Evolutionary conservation across 2,329 filamentous ascomycete genomes (phyloP), one percentile per base, ranked within the genome.

Genomic region (Aspergillus pseudotamarii): DNA sequence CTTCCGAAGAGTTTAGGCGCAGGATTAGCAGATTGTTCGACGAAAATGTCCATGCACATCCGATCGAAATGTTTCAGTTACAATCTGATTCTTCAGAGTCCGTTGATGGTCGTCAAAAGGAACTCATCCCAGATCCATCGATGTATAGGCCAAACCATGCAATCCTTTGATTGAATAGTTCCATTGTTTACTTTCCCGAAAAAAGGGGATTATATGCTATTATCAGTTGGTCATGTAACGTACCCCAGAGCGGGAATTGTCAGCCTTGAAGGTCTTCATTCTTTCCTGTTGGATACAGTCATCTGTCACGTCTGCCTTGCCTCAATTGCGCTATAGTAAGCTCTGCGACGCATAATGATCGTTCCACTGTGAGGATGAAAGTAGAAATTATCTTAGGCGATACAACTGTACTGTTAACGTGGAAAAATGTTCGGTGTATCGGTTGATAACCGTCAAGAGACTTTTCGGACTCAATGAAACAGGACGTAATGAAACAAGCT

Each of bases 21-120:
- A 70, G 63, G 43, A 71, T 76, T 60, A 76, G 74, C 66, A 68
- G 68, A 56, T 68, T 76, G 4, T 74, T 76, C 57, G 75, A 76
- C 56, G 74, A 76, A 16, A 73, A 66, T 53, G 65, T 74, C 26
- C 69, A 69, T 30, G 65, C 64, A 56, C 70, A 59, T 4, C 66
- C 73, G 3, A 19, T 50, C 1, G 73, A 75, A 14, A 62, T 64
- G 43, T 68, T 73, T 46, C 71, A 74, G 51, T 67, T 74, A 21
- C 65, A 66, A 12, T 61, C 71, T 1, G 56, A 58, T 11, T 50
- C 67, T 16, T 62, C 59, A 9, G 65, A 68, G 48, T 54, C 60
- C 14, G 46, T 36, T 14, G 60, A 64, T 14, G 60, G 46, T n/a
- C 51, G 32, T 32, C 57, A 38, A 11, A 59, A 53, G 14, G 32